These are phyloP conservation scores for Shiraia sp. DNA, from an alignment of 2,329 filamentous ascomycete genomes.

Conservation along the genomic window DNA sequence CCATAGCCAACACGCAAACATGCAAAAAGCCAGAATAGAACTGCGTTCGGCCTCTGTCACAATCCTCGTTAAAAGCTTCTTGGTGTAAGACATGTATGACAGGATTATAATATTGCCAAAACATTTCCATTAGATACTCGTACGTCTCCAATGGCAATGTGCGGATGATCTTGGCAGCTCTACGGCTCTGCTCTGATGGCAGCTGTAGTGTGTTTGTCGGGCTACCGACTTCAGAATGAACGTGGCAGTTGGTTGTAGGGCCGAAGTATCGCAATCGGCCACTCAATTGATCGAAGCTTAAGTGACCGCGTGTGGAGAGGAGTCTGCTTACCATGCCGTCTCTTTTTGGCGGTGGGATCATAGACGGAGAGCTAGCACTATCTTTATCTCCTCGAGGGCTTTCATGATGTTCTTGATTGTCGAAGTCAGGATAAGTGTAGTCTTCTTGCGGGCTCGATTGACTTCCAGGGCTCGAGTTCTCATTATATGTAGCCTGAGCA, in stretches of 20 bases:
- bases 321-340: constrained; percentile 56
- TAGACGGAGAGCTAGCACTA: constrained; percentile 34
- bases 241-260: constrained; percentile 58
- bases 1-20: constrained; percentile 57
- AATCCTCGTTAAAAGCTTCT: constrained; percentile 55
- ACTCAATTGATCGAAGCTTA: constrained; percentile 57
- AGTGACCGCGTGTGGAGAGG: constrained; percentile 55
- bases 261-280: constrained; percentile 59
- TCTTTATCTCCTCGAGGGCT: constrained; percentile 31
- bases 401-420: constrained; percentile 30
- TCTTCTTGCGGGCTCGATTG: constrained; percentile 36
- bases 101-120: constrained; percentile 58
- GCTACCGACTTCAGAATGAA: constrained; percentile 50
- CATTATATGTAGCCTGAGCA: constrained; percentile 18
- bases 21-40: constrained; percentile 60
- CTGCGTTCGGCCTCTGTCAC: constrained; percentile 50
- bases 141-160: constrained; percentile 53
- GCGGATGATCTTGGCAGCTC: constrained; percentile 55
- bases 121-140: constrained; percentile 57
- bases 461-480: constrained; percentile 37
- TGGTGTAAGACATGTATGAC: constrained; percentile 56
- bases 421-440: constrained; percentile 18
- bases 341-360: constrained; percentile 46
- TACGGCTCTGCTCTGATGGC: constrained; percentile 51
- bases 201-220: constrained; percentile 44